Evolutionary conservation across 441 rosid genomes (phyloP), one percentile per base, ranked within the genome.

Genomic region (Breynia disticha): DNA sequence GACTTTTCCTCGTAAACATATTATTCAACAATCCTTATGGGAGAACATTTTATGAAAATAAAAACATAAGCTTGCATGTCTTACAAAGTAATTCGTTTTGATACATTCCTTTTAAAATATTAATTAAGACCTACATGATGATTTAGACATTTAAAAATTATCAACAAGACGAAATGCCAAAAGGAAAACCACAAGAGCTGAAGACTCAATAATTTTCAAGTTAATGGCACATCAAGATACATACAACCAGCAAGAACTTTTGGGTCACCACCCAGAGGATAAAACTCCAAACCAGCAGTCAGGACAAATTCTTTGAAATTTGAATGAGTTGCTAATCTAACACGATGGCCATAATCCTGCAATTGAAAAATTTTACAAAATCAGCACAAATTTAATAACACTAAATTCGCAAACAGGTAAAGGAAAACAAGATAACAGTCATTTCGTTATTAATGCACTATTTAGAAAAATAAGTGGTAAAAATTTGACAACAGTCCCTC

Each of bases 341-440:
- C 98, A 45, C 98, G 86, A 76, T 93, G 98, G 35, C 98, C 98
- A 77, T 84, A 84, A 62, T 93, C 97, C 98, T 93, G 85, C 94
- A 77, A 46, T 53, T 19, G 65, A 50, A 67, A 56, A 55, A 57
- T 41, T 42, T 62, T 8, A 55, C n/a, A 46, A 45, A 62, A 48
- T 51, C 24, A 53, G 65, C 10, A 10, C 7, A 41, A 63, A 58
- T 11, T 42, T 14, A 52, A 12, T 13, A 45, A 22, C 2, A 41
- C 18, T 15, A 28, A 66, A 16, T 22, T 57, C 10, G 9, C 49
- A 35, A 45, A 56, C 48, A 46, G 43, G 19, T 44, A 19, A 32
- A 37, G 42, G 61, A 43, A 41, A 32, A 16, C 22, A 24, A 13
- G 17, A 59, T 62, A 28, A 39, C n/a, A n/a, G n/a, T n/a, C 16